A percentile compares a stretch with the other conserved stretches of the same genome.
Evolutionary conservation across 129 eudicot genomes (phyloP).

Genomic region (Apium graveolens): DNA sequence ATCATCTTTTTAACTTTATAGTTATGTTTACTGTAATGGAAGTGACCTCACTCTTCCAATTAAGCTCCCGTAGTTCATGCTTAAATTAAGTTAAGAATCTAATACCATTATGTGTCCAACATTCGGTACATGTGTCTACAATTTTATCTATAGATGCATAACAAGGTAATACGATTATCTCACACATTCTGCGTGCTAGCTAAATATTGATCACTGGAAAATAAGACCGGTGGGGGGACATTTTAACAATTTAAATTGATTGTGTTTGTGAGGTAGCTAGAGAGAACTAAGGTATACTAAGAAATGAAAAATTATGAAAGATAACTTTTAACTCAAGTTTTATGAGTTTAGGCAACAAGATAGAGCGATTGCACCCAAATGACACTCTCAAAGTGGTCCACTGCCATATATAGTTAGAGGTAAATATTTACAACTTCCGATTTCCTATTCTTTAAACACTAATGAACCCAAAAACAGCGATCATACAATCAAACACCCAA

Average conservation of each 20-base stretch:
- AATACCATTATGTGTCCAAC: not conserved
- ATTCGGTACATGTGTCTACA: not conserved
- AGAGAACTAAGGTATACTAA: not conserved
- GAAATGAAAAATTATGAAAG: not conserved
- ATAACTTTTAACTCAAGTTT: not conserved
- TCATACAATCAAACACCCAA: not conserved
- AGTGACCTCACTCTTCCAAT: not conserved
- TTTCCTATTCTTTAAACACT: not conserved
- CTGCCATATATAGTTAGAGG: not conserved
- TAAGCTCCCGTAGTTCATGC: not conserved
- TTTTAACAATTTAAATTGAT: not conserved
- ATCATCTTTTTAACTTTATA: not conserved
- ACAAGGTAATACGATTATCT: not conserved
- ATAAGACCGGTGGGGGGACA: not conserved
- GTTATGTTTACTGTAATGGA: not conserved
- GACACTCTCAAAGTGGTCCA: not conserved
- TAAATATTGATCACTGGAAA: not conserved
- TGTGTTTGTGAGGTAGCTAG: not conserved
- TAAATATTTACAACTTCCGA: not conserved
- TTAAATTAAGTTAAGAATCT: not conserved
- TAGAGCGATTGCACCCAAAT: not conserved
- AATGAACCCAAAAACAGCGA: not conserved
- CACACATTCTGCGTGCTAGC: not conserved
- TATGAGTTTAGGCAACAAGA: not conserved
- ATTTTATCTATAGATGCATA: not conserved